Evolutionary conservation across 1,139 yeast genomes (phyloP), one percentile per base, ranked within the genome.

Genomic region (Pichia sp.): DNA sequence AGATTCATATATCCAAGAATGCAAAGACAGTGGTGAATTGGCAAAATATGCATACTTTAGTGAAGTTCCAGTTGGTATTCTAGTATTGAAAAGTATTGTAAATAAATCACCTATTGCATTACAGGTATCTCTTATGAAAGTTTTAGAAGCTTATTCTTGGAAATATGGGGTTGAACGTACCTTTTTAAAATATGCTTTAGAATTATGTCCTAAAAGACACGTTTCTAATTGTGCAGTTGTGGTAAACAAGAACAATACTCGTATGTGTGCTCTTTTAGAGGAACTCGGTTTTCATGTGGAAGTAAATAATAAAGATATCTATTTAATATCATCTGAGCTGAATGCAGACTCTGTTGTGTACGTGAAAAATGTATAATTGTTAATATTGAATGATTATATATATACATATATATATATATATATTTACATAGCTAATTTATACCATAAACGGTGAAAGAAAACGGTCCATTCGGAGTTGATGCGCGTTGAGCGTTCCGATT

Each of bases 101-200:
- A 59, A 65, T 18, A 61, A 65, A 6, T 58, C 65, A 3, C 76
- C 78, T 2, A 61, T 66, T 10, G 77, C 80, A 5, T 73, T 86
- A 1, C 78, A 83, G 57, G 73, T 87, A 37, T 86, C 84, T 62
- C 73, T 82, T 3, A 64, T 87, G 42, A 86, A 81, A 0, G 90
- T 86, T 7, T 67, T 85, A 54, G 69, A 75, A 40, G 75, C 79
- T 1, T 87, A 85, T 64, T 40, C 55, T 8, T 68, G 83, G 53
- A 64, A 71, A 33, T 69, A 71, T 54, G 86, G 88, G 0, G 73
- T 86, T 41, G 95, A 89, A n/a, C 63, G 69, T 10, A 67, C 71
- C 58, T 70, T 86, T 45, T 64, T 87, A 46, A 69, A 75, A 2
- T 79, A 72, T 64, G 66, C 84, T 26, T 71, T 79, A 34, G 75